phyloP scores from a whole-genome alignment of 2,329 filamentous ascomycete genomes.

The Reticulascus tulasneorum region DNA sequence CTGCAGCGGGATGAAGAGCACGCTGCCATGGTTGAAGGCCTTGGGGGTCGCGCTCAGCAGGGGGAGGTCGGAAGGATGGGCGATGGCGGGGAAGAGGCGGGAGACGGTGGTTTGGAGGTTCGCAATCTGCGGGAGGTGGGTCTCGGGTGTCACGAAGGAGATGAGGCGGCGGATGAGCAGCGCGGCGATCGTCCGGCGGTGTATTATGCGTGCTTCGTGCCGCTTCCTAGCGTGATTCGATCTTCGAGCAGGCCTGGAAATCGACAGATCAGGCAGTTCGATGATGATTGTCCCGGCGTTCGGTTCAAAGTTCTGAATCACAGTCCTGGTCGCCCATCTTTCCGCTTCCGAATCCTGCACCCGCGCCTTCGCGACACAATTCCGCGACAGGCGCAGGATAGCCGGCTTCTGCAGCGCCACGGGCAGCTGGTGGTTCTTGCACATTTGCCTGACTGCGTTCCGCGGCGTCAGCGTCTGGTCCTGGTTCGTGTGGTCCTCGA shows the following conservation, averaged over 20 bases:
- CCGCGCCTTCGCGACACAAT: slow-evolving; percentile 40
- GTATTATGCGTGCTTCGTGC: slow-evolving; percentile 23
- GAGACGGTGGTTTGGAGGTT: slow-evolving; percentile 43
- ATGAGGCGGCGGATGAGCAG: slow-evolving; percentile 45
- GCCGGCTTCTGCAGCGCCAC: slow-evolving; percentile 61
- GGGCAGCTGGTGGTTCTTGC: slow-evolving; percentile 58
- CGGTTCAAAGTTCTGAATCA: slow-evolving; percentile 43
- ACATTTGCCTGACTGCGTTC: slow-evolving; percentile 74
- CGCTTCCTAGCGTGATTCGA: slow-evolving; percentile 16
- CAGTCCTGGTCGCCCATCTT: slow-evolving; percentile 44
- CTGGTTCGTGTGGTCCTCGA: slow-evolving; percentile 79
- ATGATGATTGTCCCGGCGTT: slow-evolving; percentile 45
- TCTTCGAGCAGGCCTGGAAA: slow-evolving; percentile 8
- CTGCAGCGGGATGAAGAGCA: slow-evolving; percentile 34
- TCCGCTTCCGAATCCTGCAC: slow-evolving; percentile 49
- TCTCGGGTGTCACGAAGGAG: slow-evolving; percentile 46
- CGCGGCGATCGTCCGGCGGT: slow-evolving; percentile 40
- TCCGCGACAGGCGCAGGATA: slow-evolving; percentile 57
- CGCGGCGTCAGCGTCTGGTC: slow-evolving; percentile 73
- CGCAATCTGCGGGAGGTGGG: slow-evolving; percentile 34
- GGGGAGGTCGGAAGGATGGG: neutral
- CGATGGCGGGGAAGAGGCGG: slow-evolving; percentile 45
- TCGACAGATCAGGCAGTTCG: slow-evolving; percentile 35
- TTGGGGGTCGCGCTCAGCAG: slow-evolving; percentile 22
- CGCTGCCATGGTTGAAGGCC: slow-evolving; percentile 35